These are phyloP conservation scores for Allium cepa DNA, from an alignment of 106 monocot genomes.

Conservation along the genomic window DNA sequence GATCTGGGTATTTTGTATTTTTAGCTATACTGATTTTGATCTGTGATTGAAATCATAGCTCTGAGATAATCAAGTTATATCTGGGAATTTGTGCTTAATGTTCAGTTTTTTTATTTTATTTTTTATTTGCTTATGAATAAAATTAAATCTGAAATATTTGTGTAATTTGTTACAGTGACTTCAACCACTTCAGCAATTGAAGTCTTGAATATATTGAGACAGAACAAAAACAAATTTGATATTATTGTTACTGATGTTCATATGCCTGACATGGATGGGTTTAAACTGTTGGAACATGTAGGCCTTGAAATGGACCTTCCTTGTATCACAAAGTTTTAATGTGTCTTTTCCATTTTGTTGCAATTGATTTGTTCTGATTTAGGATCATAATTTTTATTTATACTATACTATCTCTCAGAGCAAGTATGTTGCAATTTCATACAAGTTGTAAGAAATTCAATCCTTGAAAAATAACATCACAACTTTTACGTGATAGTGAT, in stretches of 20 bases:
- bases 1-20: slow-evolving; percentile 2
- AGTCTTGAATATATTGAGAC: slow-evolving; percentile 26
- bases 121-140: neutral
- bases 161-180: slow-evolving; percentile 19
- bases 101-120: neutral
- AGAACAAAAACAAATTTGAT: slow-evolving; percentile 33
- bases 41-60: too few relatives aligned
- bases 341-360: too few relatives aligned
- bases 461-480: neutral
- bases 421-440: too few relatives aligned
- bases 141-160: neutral
- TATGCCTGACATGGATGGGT: slow-evolving; percentile 45
- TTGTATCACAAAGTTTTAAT: slow-evolving; percentile 23
- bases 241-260: slow-evolving; percentile 33
- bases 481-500: neutral
- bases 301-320: slow-evolving; percentile 37
- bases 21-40: neutral
- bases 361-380: too few relatives aligned
- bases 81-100: neutral
- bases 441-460: too few relatives aligned
- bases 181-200: slow-evolving; percentile 11
- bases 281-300: slow-evolving; percentile 30
- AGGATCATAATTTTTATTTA: too few relatives aligned
- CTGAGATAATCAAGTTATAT: neutral
- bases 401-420: too few relatives aligned